Base-by-base conservation (phyloP, 2,329 filamentous ascomycete genomes). In the Calonectria pauciramosa region DNA sequence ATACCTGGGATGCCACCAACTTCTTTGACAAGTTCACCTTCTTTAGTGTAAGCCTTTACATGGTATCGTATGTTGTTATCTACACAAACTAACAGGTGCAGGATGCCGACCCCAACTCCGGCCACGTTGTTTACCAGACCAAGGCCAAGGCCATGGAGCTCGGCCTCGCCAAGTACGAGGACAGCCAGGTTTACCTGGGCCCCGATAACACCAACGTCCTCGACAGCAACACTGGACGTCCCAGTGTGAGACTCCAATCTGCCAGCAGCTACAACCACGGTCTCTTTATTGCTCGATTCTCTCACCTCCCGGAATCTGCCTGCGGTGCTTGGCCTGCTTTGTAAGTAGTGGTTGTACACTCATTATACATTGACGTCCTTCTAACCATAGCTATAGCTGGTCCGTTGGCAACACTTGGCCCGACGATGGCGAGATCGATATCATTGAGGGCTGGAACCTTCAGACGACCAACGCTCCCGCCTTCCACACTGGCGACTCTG, bases 261-360 rank as follows among this genome's bases (percentile, higher is more conserved):
- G 92, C 89, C 72, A 88, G 88, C 64, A 82, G 84, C 9, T 96
- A 93, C 85, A 91, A 88, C 75, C 88, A 91, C 72, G 94, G 93
- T 32, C 90, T 95, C 34, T 90, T 95, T 80, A 91, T 96, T 54
- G 87, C 93, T 56, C 92, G 95, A 81, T 90, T 95, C 77, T 88
- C 86, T 18, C 93, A 95, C 80, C 92, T 96, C 85, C 94, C 94
- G 36, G 88, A 86, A 70, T 88, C 89, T 13, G 86, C 88, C 54
- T 95, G 94, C 79, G 94, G 94, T 66, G 88, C 90, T 10, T 96
- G 94, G 94, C 94, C 94, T 5, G 93, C 93, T 85, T 89, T 93
- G 88, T 91, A 86, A 84, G 86, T 80, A 14, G 56, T 14, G 4
- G 5, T 11, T 1, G 20, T 16, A 34, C 23, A 6, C 14, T 38